Evolutionary conservation across 208 protist species (phyloP), one percentile per base, ranked within the genome.

Genomic region (Vickermania ingenoplastis): DNA sequence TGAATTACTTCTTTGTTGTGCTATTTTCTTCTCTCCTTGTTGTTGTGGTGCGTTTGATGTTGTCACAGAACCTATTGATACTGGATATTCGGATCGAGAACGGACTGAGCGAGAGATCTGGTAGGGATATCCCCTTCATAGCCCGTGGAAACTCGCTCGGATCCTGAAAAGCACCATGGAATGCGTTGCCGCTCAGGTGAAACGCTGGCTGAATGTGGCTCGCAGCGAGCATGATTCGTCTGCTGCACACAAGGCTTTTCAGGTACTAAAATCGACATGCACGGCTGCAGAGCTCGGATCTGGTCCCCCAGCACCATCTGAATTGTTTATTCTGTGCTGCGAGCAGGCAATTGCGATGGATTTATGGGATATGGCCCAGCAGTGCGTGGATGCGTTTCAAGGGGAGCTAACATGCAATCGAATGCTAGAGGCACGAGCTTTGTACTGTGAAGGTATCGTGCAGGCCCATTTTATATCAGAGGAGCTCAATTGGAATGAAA

Each of bases 241-340:
- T 24, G 65, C 67, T 1, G 55, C 80, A 7, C 24, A 55, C 17
- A 5, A 23, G 11, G 79, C 79, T 17, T 75, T 65, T 31, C n/a
- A 65, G 4, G 55, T 55, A 5, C 57, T 87, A 0, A 59, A 77
- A 24, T 25, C 53, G 31, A 4, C 14, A 24, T 4, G 7, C 7
- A 41, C 24, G 17, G 27, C 31, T 5, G n/a, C 11, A 13, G 28
- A 49, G n/a, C 13, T 13, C 22, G 31, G 41, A 21, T 30, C 22
- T 17, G n/a, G 29, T 53, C 7, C 30, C 17, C 7, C 36, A 24
- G 23, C 63, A 22, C 77, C 66, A 0, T 72, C 65, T 23, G 86
- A 89, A 49, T 55, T 92, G 41, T 80, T 79, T 41, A 76, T 90
- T 23, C 64, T 88, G 17, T 89, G 83, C 63, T 79, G 78, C 31